Base-by-base conservation (phyloP, 2,329 filamentous ascomycete species). In the Diaporthe vaccinii region DNA sequence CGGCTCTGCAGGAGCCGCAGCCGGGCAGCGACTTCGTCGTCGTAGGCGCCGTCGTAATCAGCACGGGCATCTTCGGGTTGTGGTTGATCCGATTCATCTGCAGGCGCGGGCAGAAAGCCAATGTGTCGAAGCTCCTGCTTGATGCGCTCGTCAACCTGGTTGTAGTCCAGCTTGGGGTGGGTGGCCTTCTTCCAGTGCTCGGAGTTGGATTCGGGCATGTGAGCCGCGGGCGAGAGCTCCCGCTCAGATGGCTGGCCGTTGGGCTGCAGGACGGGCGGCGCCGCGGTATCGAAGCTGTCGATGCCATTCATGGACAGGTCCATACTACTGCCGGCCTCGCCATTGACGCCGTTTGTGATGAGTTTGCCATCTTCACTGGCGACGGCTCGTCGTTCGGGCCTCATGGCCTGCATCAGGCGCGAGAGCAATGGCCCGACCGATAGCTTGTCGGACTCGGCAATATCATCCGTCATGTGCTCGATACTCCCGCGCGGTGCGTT, bases 21-120 rank as follows among this genome's bases (percentile, higher is more conserved):
- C 28, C 97, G 94, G 67, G 95, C 96, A 9, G 96, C 95, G 53
- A 99, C 94, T 83, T 98, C 96, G 82, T 99, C 97, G 81, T 99
- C 97, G 79, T 92, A 95, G 82, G 98, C 95, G 0, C 92, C 93
- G 80, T 98, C 95, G 84, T 96, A 98, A 78, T 98, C 94, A 15
- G 94, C 92, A 49, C 17, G 78, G 14, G 68, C 69, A 68, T 75
- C 68, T 67, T 76, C 75, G 41, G 69, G 71, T 46, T 67, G 75
- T 12, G 69, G 75, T 59, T 44, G 74, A 9, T 74, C 72, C 57
- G 79, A 77, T 28, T 79, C 76, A 57, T 78, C 75, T 20, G 81
- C 80, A 4, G 79, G 79, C 10, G 80, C 77, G 86, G 94, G 91
- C 22, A 98, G 87, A 80, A 99, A 94, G 15, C 97, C 97, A 76